phyloP scores from a whole-genome alignment of 768 basidiomycete genomes.

The Jaapia argillacea region DNA sequence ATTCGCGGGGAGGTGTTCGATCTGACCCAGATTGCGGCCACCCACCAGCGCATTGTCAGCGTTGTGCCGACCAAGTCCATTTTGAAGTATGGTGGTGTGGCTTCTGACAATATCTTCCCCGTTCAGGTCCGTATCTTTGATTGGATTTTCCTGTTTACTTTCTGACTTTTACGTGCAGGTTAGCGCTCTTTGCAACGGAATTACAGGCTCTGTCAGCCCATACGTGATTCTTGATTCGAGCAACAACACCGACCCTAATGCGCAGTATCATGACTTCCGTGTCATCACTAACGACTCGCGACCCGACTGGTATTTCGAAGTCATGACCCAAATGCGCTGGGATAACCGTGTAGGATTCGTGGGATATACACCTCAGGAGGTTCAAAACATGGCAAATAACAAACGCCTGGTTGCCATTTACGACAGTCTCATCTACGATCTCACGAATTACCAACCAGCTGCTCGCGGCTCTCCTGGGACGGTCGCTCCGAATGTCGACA shows the following conservation, averaged over 20 bases:
- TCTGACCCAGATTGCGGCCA: slow-evolving; percentile 52
- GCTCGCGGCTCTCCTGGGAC: slow-evolving; percentile 36
- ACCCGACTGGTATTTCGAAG: slow-evolving; percentile 97
- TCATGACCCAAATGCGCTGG: slow-evolving; percentile 90
- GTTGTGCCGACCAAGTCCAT: slow-evolving; percentile 71
- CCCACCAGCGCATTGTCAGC: slow-evolving; percentile 56
- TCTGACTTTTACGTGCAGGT: slow-evolving; percentile 37
- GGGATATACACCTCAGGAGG: slow-evolving; percentile 70
- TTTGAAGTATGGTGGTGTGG: slow-evolving; percentile 74
- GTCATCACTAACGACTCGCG: slow-evolving; percentile 79
- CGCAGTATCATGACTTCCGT: slow-evolving; percentile 94
- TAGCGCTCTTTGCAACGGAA: slow-evolving; percentile 85
- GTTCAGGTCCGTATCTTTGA: slow-evolving; percentile 56
- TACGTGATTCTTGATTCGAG: slow-evolving; percentile 70
- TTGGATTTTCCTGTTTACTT: slow-evolving; percentile 1
- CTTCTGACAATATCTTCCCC: slow-evolving; percentile 77
- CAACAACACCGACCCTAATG: slow-evolving; percentile 69
- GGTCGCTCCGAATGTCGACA: slow-evolving; percentile 31
- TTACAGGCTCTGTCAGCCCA: slow-evolving; percentile 62
- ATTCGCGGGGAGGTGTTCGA: slow-evolving; percentile 96
- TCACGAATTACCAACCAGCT: slow-evolving; percentile 73
- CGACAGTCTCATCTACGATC: slow-evolving; percentile 77
- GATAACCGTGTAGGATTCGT: slow-evolving; percentile 81
- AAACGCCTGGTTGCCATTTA: slow-evolving; percentile 77
- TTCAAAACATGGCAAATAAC: slow-evolving; percentile 56